These are phyloP conservation scores for Pneumocystis oryctolagi DNA, from an alignment of 1,139 yeast genomes.

Conservation along the genomic window DNA sequence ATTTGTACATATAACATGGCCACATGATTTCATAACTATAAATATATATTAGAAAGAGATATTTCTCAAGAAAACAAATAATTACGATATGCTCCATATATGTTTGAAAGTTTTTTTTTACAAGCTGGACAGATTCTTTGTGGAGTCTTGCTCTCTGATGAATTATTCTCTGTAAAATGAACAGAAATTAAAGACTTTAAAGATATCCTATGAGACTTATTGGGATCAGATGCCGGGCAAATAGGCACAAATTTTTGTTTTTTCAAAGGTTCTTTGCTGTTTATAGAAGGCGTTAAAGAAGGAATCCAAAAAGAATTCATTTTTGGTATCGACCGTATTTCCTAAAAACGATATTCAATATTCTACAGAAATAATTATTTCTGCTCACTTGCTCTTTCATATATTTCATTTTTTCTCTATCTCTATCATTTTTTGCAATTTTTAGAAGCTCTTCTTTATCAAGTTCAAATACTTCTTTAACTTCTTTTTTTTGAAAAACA, in stretches of 20 bases:
- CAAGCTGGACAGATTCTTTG: slow-evolving; percentile 15
- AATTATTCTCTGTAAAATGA: slow-evolving; percentile 7
- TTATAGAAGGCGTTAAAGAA: slow-evolving; percentile 9
- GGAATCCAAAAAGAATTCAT: slow-evolving; percentile 13
- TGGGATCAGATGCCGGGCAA: slow-evolving; percentile 14
- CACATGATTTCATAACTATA: slow-evolving; percentile 15
- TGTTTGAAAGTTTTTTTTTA: slow-evolving; percentile 11
- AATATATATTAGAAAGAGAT: background rate
- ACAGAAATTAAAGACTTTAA: slow-evolving; percentile 12
- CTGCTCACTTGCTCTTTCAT: background rate
- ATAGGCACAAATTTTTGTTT: slow-evolving; percentile 9
- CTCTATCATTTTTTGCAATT: slow-evolving; percentile 3
- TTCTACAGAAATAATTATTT: background rate
- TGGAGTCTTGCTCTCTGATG: background rate
- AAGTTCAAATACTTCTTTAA: slow-evolving; percentile 4
- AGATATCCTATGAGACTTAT: slow-evolving; percentile 11
- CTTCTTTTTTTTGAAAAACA: background rate
- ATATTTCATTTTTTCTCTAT: background rate
- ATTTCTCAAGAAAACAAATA: background rate
- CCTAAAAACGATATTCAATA: background rate
- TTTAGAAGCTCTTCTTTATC: slow-evolving; percentile 2
- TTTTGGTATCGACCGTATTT: background rate
- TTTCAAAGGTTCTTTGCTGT: background rate
- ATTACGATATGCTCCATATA: slow-evolving; percentile 12
- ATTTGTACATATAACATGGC: slow-evolving; percentile 14